Evolutionary conservation across 129 eudicot species (phyloP).

Genomic region (Pittosporum tobira): DNA sequence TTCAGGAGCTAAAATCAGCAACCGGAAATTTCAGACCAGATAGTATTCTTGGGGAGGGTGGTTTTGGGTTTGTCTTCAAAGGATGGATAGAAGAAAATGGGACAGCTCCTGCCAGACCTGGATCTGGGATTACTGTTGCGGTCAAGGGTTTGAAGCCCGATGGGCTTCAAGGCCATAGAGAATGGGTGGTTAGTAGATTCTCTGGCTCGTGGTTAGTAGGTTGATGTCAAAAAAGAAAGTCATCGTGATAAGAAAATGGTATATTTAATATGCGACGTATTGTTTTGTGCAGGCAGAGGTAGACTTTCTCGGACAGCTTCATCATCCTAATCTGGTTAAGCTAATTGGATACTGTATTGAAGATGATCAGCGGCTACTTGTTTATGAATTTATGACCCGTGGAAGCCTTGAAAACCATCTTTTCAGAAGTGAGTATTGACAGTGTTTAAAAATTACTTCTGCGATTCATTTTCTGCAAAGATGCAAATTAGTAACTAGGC

Average conservation of each 20-base stretch:
- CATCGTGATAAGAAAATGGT: not conserved
- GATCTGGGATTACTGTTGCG: constrained; percentile 78
- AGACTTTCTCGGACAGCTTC: constrained; percentile 92
- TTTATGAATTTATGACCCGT: constrained; percentile 93
- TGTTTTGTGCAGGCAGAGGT: constrained; percentile 76
- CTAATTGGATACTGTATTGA: constrained; percentile 87
- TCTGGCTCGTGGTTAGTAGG: constrained; percentile 19
- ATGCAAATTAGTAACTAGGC: not conserved
- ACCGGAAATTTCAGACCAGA: constrained; percentile 94
- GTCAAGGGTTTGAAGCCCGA: constrained; percentile 96
- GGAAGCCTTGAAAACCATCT: constrained; percentile 99
- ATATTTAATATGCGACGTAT: not conserved
- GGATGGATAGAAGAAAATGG: constrained; percentile 98
- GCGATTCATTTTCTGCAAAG: not conserved
- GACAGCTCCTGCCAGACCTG: constrained; percentile 93
- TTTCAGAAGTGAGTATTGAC: constrained; percentile 62
- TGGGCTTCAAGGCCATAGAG: constrained; percentile 97
- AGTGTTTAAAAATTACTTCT: not conserved
- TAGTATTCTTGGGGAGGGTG: constrained; percentile 95
- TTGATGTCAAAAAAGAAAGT: constrained; percentile 17
- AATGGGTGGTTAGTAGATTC: constrained; percentile 89
- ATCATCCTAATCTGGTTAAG: constrained; percentile 91
- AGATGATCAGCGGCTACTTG: constrained; percentile 87
- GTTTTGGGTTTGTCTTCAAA: constrained; percentile 84
- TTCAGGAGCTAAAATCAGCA: constrained; percentile 79